Evolutionary conservation across 805 yeast genomes (phyloP), one percentile per base, ranked within the genome.

Genomic region (Hermanozyma aechmeae): DNA sequence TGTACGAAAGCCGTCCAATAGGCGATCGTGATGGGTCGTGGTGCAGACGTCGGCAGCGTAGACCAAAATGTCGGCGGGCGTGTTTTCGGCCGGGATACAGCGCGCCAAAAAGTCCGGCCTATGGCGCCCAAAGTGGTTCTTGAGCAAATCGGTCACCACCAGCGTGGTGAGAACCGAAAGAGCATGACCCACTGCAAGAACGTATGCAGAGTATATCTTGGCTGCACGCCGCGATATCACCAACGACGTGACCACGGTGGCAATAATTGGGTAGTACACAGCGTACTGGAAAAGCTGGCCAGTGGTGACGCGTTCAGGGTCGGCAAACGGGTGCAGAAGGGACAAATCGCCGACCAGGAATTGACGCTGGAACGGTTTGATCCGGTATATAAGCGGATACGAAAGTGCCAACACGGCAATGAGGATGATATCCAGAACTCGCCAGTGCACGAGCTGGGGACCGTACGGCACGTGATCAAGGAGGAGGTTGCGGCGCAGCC

Each of bases 21-120:
- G 52, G 13, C 48, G 48, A 3, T 42, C 49, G 21, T 43, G 29
- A 38, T 77, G 51, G 3, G 50, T 53, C 1, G 76, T 61, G 0
- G 87, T 79, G 39, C 85, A 79, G 1, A 73, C 79, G 32, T 79
- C 85, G 22, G 59, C 61, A 2, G 86, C 83, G 30, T 45, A 63
- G 15, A 76, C 79, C 42, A 77, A 40, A 1, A 65, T 58, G 42
- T 73, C 61, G 13, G 16, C 39, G 5, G 86, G 78, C 0, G 87
- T 67, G 28, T 60, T 76, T 2, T 55, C 52, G 18, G 56, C 59
- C 4, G 96, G 96, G 13, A 66, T 48, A 52, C 97, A 89, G 42
- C 97, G 68, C 5, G 86, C 83, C 29, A 89, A 55, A 49, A 87
- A 83, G 54, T 89, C 98, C 0, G 98, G 98, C 35, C 98, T 66